A percentile compares a stretch with the other conserved stretches of the same genome.
phyloP scores from a whole-genome alignment of 2,329 filamentous ascomycete species.

The Lomentospora prolificans region DNA sequence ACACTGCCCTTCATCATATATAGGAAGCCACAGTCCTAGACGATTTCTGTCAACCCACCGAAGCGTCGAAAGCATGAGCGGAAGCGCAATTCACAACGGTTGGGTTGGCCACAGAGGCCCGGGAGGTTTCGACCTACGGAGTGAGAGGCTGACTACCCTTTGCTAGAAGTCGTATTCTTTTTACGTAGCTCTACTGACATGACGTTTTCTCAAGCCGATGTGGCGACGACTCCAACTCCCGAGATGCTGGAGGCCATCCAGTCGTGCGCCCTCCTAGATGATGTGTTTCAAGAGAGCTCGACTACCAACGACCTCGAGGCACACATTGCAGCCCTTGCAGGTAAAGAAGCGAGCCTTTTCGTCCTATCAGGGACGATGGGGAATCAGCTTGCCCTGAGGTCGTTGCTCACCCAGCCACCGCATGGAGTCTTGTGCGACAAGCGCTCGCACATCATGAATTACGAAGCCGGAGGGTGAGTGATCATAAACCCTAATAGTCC shows the following conservation, averaged over 20 bases:
- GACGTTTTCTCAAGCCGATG: slow-evolving; percentile 29
- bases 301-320: slow-evolving; percentile 69
- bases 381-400: slow-evolving; percentile 75
- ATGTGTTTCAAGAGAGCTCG: slow-evolving; percentile 72
- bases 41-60: neutral
- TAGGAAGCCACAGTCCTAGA: no score
- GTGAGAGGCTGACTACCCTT: no score
- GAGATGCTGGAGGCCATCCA: slow-evolving; percentile 76
- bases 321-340: slow-evolving; percentile 62
- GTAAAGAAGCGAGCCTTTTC: slow-evolving; percentile 68
- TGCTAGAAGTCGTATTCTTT: neutral
- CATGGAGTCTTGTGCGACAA: slow-evolving; percentile 72
- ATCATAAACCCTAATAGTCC: neutral
- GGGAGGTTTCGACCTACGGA: slow-evolving; percentile 29
- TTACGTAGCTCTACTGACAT: neutral
- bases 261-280: slow-evolving; percentile 67
- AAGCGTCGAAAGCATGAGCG: neutral
- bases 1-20: no score
- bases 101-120: slow-evolving; percentile 28
- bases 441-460: slow-evolving; percentile 65
- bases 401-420: slow-evolving; percentile 70
- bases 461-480: slow-evolving; percentile 50
- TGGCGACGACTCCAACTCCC: slow-evolving; percentile 62
- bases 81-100: neutral
- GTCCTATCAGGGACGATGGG: slow-evolving; percentile 91